Evolutionary conservation across 2,329 filamentous ascomycete genomes (phyloP).

Genomic region (Colletotrichum trifolii): DNA sequence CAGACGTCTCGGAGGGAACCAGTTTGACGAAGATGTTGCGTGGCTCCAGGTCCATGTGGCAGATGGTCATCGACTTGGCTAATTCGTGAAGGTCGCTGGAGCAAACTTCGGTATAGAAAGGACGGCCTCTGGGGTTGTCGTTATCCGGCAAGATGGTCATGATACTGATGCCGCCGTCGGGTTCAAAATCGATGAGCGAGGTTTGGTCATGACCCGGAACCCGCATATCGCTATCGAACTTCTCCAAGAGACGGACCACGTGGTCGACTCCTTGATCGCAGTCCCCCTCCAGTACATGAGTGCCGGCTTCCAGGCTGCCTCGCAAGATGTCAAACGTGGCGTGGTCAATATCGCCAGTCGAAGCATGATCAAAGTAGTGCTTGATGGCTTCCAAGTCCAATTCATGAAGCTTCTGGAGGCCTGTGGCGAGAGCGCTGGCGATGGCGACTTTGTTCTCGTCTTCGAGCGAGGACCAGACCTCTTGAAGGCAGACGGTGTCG

Average conservation of each 20-base stretch:
- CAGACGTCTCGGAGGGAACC: not conserved
- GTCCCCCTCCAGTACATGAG: too few species aligned
- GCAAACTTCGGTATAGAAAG: not conserved
- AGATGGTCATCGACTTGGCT: not conserved
- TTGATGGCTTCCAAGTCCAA: not conserved
- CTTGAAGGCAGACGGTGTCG: constrained; percentile 4
- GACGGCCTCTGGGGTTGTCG: not conserved
- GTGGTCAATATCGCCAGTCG: not conserved
- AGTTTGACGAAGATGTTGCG: constrained; percentile 18
- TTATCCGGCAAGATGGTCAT: not conserved
- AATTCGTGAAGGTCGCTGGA: not conserved
- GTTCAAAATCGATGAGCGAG: not conserved
- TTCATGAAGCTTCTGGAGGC: not conserved
- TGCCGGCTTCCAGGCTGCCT: too few species aligned
- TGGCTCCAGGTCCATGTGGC: constrained; percentile 18
- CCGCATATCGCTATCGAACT: not conserved
- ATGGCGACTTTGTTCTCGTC: not conserved
- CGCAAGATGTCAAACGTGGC: too few species aligned
- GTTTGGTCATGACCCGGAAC: not conserved
- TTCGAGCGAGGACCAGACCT: constrained; percentile 8
- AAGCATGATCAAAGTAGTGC: not conserved
- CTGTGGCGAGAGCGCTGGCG: not conserved
- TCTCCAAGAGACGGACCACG: not conserved
- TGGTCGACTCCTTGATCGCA: not conserved
- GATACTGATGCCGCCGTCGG: not conserved